Percentiles rank a stretch among this genome's conserved stretches.
phyloP scores from a whole-genome alignment of 1,139 yeast genomes.

The Schizosaccharomyces versatilis region DNA sequence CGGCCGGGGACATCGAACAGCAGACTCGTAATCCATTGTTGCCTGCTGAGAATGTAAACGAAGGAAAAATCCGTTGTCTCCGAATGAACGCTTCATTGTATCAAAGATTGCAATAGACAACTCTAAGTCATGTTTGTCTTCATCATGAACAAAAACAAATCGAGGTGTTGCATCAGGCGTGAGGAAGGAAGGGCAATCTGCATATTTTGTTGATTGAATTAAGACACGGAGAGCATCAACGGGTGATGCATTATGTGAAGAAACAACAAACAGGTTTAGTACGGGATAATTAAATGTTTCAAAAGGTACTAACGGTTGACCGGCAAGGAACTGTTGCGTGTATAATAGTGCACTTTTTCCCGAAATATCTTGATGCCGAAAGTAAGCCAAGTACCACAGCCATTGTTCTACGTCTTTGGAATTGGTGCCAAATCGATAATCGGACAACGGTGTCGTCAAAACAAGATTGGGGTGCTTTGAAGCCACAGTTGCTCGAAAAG shows the following conservation, averaged over 20 bases:
- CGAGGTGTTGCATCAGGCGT: slow-evolving; percentile 21
- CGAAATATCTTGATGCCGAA: slow-evolving; percentile 19
- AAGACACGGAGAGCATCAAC: slow-evolving; percentile 25
- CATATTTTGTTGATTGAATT: slow-evolving; percentile 19
- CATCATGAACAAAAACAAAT: slow-evolving; percentile 23
- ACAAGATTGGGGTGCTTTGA: not conserved
- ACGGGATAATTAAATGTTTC: slow-evolving; percentile 85
- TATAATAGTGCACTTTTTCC: too few species aligned
- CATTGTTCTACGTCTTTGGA: not conserved
- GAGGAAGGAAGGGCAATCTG: slow-evolving; percentile 17
- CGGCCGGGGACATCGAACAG: not conserved
- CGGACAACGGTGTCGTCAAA: not conserved
- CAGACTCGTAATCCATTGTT: slow-evolving; percentile 1
- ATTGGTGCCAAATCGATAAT: not conserved
- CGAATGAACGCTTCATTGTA: slow-evolving; percentile 14
- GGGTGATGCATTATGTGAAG: slow-evolving; percentile 26
- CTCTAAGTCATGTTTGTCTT: slow-evolving; percentile 18
- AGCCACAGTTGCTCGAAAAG: slow-evolving; percentile 4
- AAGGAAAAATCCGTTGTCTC: slow-evolving; percentile 18
- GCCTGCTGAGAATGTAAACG: slow-evolving; percentile 5
- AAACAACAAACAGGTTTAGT: slow-evolving; percentile 47
- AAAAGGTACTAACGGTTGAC: slow-evolving; percentile 47
- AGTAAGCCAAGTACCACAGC: slow-evolving; percentile 17
- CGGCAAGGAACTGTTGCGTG: slow-evolving; percentile 38
- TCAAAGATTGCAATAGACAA: slow-evolving; percentile 13